A percentile compares a stretch with the other conserved stretches of the same genome.
Evolutionary conservation across 495 filamentous ascomycete species (phyloP).

Genomic region (Podospora fimiseda): DNA sequence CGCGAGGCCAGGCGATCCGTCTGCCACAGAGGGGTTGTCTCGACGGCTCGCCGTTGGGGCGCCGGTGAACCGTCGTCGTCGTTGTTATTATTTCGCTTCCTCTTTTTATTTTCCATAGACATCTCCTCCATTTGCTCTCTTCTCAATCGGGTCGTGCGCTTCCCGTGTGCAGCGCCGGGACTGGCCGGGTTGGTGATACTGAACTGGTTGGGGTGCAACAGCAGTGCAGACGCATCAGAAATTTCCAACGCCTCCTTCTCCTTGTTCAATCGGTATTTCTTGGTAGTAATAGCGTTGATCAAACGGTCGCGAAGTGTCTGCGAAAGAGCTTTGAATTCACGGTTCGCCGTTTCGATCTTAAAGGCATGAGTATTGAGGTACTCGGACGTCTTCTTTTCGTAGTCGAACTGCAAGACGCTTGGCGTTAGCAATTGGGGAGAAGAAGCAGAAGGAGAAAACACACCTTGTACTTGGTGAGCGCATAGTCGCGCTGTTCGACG

Average conservation of each 20-base stretch:
- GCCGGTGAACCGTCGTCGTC: constrained; percentile 68
- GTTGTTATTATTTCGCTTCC: constrained; percentile 68
- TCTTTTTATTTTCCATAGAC: constrained; percentile 62
- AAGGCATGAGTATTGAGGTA: constrained; percentile 50
- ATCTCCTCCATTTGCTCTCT: constrained; percentile 69
- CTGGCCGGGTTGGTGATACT: constrained; percentile 72
- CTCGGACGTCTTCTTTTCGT: constrained; percentile 48
- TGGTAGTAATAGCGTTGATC: constrained; percentile 65
- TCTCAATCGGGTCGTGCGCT: constrained; percentile 75
- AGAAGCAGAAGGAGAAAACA: constrained; percentile 18
- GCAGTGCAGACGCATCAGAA: constrained; percentile 76
- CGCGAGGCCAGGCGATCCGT: constrained; percentile 39
- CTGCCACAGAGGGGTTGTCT: constrained; percentile 53
- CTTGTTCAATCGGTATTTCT: constrained; percentile 67
- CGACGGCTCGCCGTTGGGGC: constrained; percentile 46
- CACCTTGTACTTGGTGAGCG: constrained; percentile 71
- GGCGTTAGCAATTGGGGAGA: constrained; percentile 14
- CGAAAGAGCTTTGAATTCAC: constrained; percentile 74
- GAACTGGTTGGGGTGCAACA: constrained; percentile 90
- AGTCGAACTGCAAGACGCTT: constrained; percentile 38
- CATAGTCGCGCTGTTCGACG: constrained; percentile 74
- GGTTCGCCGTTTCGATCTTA: constrained; percentile 65
- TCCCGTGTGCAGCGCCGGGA: constrained; percentile 72
- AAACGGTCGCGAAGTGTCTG: constrained; percentile 78
- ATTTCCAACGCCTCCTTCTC: constrained; percentile 89